These are phyloP conservation scores for Lanmaoa pseudosensibilis DNA, from an alignment of 768 basidiomycete genomes.

Conservation along the genomic window DNA sequence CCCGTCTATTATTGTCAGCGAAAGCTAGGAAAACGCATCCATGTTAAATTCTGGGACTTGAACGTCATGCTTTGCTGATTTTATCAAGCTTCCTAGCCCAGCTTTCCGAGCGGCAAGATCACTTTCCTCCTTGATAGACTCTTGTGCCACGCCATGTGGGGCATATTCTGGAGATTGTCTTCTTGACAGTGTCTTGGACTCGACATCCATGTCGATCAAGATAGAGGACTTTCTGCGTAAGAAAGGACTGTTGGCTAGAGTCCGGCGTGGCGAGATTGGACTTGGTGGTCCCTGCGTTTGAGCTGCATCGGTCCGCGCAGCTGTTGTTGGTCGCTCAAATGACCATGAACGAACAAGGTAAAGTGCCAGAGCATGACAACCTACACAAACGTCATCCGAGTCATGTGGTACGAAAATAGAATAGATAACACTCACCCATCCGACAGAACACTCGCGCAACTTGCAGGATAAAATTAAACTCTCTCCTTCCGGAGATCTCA, in stretches of 20 bases:
- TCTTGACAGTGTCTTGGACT: constrained; percentile 58
- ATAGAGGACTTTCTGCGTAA: constrained; percentile 70
- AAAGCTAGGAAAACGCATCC: constrained; percentile 57
- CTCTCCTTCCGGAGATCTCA: constrained; percentile 82
- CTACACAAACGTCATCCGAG: constrained; percentile 40
- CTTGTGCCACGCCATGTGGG: constrained; percentile 17
- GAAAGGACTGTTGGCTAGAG: constrained; percentile 51
- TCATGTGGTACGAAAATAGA: neutral
- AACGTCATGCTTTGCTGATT: constrained; percentile 87
- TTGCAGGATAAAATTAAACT: constrained; percentile 96
- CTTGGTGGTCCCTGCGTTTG: constrained; percentile 36
- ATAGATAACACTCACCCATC: constrained; percentile 70
- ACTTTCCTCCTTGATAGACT: constrained; percentile 47
- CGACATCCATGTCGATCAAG: constrained; percentile 86
- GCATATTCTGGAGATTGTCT: constrained; percentile 47
- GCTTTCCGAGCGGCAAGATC: constrained; percentile 67
- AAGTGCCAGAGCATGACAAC: constrained; percentile 90
- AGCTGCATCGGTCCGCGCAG: constrained; percentile 16
- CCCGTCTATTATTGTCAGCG: neutral
- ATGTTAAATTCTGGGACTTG: constrained; percentile 88
- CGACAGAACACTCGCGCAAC: constrained; percentile 90
- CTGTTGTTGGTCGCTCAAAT: constrained; percentile 73
- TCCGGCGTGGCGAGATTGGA: constrained; percentile 44
- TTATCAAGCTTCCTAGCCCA: constrained; percentile 81
- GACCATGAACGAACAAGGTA: constrained; percentile 90